Evolutionary conservation across 1,284 basidiomycete genomes (phyloP), one percentile per base, ranked within the genome.

Genomic region (Sporisorium scitamineum): DNA sequence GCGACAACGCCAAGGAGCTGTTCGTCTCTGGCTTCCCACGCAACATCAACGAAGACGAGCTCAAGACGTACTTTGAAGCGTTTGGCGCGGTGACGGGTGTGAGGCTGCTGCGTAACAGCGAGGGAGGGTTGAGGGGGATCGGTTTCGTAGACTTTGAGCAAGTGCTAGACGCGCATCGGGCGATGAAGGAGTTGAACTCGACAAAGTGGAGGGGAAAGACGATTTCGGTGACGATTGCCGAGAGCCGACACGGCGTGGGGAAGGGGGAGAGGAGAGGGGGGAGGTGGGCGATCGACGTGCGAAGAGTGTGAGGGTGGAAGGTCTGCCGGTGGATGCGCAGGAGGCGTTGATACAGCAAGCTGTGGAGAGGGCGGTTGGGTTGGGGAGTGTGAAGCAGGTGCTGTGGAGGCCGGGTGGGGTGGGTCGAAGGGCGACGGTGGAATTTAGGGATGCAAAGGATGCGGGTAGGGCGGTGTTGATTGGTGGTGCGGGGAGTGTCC

Each of bases 111-210:
- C 87, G 89, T 60, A 92, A 94, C 75, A 89, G 90, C 9, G 89
- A 91, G 52, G 91, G 92, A 0, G 88, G 90, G 41, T 89, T 89
- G 42, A 94, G 91, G 85, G 96, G 97, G 0, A 94, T 94, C 83
- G 96, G 94, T 0, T 99, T 98, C 80, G 89, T 99, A 22, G 95
- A 98, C 82, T 98, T 94, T 84, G 90, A 92, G 0, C 63, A 54
- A 7, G 50, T 56, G 9, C 48, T 85, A 8, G 84, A 85, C 32
- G 84, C 84, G 7, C 71, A 74, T 20, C 58, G 73, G 18, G 82
- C 83, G n/a, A 76, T 84, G 68, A 61, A 64, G 11, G 81, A 80
- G 58, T 47, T 80, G 14, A 80, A 83, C 58, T 71, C 73, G 51
- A 70, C 74, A 0, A 74, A 76, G 41, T 69, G 82, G 56, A 44